A percentile compares a stretch with the other conserved stretches of the same genome.
These are phyloP conservation scores for Fusarium oligoseptatum DNA, from an alignment of 2,329 filamentous ascomycete species.

Conservation along the genomic window DNA sequence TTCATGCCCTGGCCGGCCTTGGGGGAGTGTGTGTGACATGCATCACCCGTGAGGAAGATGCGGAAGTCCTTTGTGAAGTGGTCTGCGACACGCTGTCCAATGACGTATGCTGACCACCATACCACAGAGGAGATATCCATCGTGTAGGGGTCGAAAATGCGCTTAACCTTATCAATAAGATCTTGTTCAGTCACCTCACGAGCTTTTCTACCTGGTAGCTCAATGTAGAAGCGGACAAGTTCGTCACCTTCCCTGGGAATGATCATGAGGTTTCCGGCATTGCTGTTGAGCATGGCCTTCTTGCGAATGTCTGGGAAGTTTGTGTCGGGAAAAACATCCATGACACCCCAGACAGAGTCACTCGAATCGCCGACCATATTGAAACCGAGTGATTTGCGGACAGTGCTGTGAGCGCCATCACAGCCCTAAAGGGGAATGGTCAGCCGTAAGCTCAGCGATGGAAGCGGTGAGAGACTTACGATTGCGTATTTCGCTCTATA, in stretches of 20 bases:
- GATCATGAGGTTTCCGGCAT: conserved; percentile 68
- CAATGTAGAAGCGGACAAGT: conserved; percentile 70
- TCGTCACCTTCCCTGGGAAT: conserved; percentile 70
- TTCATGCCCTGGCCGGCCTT: conserved; percentile 80
- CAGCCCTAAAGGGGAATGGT: background rate
- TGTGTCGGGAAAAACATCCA: conserved; percentile 57
- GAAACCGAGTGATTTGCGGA: conserved; percentile 68
- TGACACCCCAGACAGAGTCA: conserved; percentile 60
- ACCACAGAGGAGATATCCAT: conserved; percentile 63
- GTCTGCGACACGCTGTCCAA: conserved; percentile 72
- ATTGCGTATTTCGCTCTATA: conserved; percentile 39
- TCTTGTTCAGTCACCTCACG: conserved; percentile 51
- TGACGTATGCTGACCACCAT: conserved; percentile 76
- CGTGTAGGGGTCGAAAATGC: conserved; percentile 67
- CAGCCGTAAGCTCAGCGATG: background rate
- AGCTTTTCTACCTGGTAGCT: conserved; percentile 61
- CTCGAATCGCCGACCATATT: conserved; percentile 68
- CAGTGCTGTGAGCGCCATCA: conserved; percentile 53
- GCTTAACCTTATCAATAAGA: conserved; percentile 14
- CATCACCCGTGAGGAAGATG: conserved; percentile 78
- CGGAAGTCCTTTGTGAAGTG: conserved; percentile 66
- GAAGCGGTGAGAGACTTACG: conserved; percentile 10
- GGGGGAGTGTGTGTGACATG: conserved; percentile 67
- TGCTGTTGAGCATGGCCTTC: conserved; percentile 66
- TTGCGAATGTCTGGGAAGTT: conserved; percentile 74